Base-by-base conservation (phyloP, 164 flowering plant species). In the Aristolochia contorta region DNA sequence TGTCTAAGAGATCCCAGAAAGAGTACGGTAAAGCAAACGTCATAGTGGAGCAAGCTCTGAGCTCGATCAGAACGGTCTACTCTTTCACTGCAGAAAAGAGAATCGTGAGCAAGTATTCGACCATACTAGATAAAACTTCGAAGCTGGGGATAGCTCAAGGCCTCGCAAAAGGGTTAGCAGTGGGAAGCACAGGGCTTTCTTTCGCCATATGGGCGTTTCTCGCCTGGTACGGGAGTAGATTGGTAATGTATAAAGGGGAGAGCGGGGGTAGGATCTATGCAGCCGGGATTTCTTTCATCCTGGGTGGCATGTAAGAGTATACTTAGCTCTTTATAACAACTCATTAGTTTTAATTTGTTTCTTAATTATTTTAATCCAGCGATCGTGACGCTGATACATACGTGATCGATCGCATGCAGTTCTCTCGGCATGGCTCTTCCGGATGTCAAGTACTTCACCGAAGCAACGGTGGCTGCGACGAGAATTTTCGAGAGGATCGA, bases 121-220 rank as follows among this genome's bases (percentile, higher is more conserved):
- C 46, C 0, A 73, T 84, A 30, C 64, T 92, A 57, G 84, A 81
- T 16, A 59, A 69, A 57, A 82, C 88, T 0, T 72, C 67, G 12
- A 77, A 75, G 73, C 69, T 89, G 27, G 98, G 98, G n/a, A 69
- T 89, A 47, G 83, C 70, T 62, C 89, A 80, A 67, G 98, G 96
- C 16, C 59, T 87, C 50, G 96, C 97, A 0, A 92, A 92, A 71
- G 98, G 98, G 2, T 67, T 92, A 23, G 91, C 96, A 1, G 78
- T 92, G 3, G 98, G 98, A n/a, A 81, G 96, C 67, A 83, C 83
- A 2, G 95, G 96, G 3, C 68, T 89, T 46, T 66, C 89, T 16
- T 92, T 89, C 66, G 82, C 91, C 1, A 87, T 85, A 51, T 92
- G 96, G 96, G 96, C 83, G 37, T 81, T 87, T 21, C 74, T 89